phyloP scores from a whole-genome alignment of 805 yeast species.

The Candida sakaeoensis region DNA sequence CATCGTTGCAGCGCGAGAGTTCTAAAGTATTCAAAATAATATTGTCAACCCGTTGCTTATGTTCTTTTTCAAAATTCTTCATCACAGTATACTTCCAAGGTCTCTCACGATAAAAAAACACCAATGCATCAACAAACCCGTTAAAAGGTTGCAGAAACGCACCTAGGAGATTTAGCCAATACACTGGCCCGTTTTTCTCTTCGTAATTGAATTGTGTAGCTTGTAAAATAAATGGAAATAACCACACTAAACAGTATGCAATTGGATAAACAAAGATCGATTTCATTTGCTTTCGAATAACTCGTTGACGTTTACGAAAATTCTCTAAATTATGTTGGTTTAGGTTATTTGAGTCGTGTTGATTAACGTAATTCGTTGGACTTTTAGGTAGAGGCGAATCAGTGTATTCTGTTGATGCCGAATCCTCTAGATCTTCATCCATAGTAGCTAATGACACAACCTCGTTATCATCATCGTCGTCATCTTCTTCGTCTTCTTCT shows the following conservation, averaged over 20 bases:
- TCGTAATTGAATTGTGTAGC: slow-evolving; percentile 52
- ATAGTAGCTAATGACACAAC: slow-evolving; percentile 10
- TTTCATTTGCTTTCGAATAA: slow-evolving; percentile 74
- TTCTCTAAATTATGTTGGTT: slow-evolving; percentile 59
- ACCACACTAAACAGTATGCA: slow-evolving; percentile 78
- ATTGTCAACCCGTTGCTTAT: slow-evolving; percentile 24
- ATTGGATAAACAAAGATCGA: slow-evolving; percentile 80
- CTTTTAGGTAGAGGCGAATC: slow-evolving; percentile 7
- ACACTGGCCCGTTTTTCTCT: slow-evolving; percentile 45
- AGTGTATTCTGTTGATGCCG: neutral
- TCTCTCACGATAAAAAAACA: slow-evolving; percentile 70
- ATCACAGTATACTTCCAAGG: slow-evolving; percentile 64
- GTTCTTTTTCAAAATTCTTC: slow-evolving; percentile 35
- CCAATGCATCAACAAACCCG: slow-evolving; percentile 73
- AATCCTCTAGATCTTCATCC: slow-evolving; percentile 12
- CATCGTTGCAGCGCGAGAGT: slow-evolving; percentile 9
- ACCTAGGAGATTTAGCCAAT: slow-evolving; percentile 64
- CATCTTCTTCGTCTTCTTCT: slow-evolving; percentile 9
- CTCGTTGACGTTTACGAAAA: slow-evolving; percentile 59
- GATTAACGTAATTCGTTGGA: slow-evolving; percentile 1
- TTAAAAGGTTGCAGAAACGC: slow-evolving; percentile 78
- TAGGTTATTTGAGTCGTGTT: slow-evolving; percentile 29
- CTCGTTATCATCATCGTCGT: slow-evolving; percentile 21
- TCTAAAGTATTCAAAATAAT: slow-evolving; percentile 7
- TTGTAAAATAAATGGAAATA: slow-evolving; percentile 70